These are phyloP conservation scores for Aureobasidium lini DNA, from an alignment of 2,329 filamentous ascomycete genomes.

Conservation along the genomic window DNA sequence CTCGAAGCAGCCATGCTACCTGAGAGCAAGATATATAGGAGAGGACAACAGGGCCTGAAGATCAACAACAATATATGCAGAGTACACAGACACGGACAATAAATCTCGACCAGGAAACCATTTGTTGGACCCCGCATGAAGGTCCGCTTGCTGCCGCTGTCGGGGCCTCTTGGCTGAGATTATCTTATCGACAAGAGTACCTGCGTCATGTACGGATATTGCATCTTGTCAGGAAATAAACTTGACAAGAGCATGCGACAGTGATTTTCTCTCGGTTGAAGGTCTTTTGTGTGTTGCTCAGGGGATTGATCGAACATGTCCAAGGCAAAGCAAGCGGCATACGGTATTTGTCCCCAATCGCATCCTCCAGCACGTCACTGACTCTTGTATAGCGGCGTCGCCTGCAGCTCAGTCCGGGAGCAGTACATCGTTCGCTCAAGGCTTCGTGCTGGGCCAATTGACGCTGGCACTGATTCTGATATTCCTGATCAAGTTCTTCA, in stretches of 20 bases:
- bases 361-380: not conserved
- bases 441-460: constrained; percentile 85
- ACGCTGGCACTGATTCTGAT: constrained; percentile 86
- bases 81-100: not conserved
- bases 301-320: constrained; percentile 21
- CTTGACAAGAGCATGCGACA: not conserved
- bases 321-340: constrained; percentile 25
- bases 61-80: not conserved
- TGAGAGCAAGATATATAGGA: not conserved
- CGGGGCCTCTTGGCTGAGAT: not conserved
- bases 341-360: not conserved
- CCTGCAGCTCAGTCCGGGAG: constrained; percentile 1
- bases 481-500: constrained; percentile 99
- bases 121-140: constrained; percentile 1
- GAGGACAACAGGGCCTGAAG: not conserved
- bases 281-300: not conserved
- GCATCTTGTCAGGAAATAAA: not conserved
- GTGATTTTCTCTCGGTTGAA: not conserved
- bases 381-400: not conserved
- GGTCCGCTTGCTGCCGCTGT: not conserved
- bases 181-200: constrained; percentile 8
- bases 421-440: constrained; percentile 81
- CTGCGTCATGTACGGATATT: not conserved
- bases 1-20: not conserved
- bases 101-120: not conserved